phyloP scores from a whole-genome alignment of 1,139 yeast genomes.

The Wickerhamomyces sp. region DNA sequence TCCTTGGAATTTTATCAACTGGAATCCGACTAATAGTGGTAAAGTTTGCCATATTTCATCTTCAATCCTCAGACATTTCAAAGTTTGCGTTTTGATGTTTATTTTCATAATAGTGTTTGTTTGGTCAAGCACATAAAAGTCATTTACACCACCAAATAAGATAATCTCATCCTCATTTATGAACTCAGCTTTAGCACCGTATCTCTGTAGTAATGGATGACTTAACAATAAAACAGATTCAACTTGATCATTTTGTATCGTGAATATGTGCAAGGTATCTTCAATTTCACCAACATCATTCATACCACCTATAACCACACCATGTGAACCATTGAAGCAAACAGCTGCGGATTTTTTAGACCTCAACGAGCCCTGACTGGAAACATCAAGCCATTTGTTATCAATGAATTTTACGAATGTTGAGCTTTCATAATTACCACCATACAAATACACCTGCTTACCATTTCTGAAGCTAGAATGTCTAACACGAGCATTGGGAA shows the following conservation, averaged over 20 bases:
- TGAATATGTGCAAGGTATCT: constrained; percentile 32
- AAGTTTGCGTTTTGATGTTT: constrained; percentile 22
- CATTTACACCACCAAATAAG: constrained; percentile 60
- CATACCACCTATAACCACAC: constrained; percentile 57
- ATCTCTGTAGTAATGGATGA: constrained; percentile 35
- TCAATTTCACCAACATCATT: constrained; percentile 31
- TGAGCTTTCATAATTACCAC: constrained; percentile 37
- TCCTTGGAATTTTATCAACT: constrained; percentile 28
- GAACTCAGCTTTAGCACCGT: constrained; percentile 40
- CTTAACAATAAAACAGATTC: constrained; percentile 4
- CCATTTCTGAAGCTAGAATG: constrained; percentile 43
- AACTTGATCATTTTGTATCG: constrained; percentile 19
- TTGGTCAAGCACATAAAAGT: constrained; percentile 34
- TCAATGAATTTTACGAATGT: constrained; percentile 27
- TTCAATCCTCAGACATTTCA: constrained; percentile 30
- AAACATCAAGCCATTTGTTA: constrained; percentile 21
- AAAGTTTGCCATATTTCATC: constrained; percentile 35
- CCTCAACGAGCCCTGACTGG: constrained; percentile 10
- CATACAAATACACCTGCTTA: constrained; percentile 44
- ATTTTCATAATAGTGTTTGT: constrained; percentile 36
- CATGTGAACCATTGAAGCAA: constrained; percentile 33
- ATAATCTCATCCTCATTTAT: constrained; percentile 31
- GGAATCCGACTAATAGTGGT: constrained; percentile 63
- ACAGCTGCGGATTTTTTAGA: constrained; percentile 32
- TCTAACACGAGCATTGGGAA: constrained; percentile 48